Conservation (phyloP, 1,284 basidiomycete species). For the Heterobasidion occidentale region DNA sequence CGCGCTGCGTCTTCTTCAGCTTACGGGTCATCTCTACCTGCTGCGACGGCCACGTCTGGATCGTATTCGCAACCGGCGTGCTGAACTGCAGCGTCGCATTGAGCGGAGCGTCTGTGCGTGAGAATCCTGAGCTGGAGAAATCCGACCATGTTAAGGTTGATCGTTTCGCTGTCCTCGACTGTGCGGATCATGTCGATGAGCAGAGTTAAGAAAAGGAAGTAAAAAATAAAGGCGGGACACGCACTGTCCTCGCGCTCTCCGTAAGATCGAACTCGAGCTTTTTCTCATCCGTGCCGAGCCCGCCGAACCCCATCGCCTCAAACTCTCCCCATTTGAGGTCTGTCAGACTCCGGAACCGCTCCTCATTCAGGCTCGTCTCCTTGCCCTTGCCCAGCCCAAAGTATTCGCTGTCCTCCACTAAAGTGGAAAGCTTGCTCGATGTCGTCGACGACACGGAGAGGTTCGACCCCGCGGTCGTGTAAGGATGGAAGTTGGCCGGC, state of each 20-base stretch:
- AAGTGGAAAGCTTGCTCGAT: slow-evolving; percentile 21
- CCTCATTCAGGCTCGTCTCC: slow-evolving; percentile 37
- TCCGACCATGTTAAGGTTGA: slow-evolving; percentile 81
- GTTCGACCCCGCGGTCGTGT: slow-evolving; percentile 21
- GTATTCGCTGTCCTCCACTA: slow-evolving; percentile 23
- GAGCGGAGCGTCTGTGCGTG: slow-evolving; percentile 65
- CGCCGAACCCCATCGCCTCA: slow-evolving; percentile 72
- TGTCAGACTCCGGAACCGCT: slow-evolving; percentile 71
- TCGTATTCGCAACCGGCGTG: slow-evolving; percentile 54
- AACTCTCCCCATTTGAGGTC: slow-evolving; percentile 88
- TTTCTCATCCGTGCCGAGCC: slow-evolving; percentile 42
- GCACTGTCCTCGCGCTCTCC: slow-evolving; percentile 73
- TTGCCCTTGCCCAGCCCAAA: slow-evolving; percentile 14
- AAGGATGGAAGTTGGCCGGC: slow-evolving; percentile 48
- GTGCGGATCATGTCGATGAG: background rate
- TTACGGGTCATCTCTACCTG: slow-evolving; percentile 68
- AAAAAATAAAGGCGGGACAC: slow-evolving; percentile 18
- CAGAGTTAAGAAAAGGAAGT: background rate
- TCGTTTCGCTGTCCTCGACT: slow-evolving; percentile 69
- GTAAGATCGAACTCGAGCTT: slow-evolving; percentile 83
- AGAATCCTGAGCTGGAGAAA: slow-evolving; percentile 76
- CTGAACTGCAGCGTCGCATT: slow-evolving; percentile 78
- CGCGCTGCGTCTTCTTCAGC: slow-evolving; percentile 76
- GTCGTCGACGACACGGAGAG: slow-evolving; percentile 15
- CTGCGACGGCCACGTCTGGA: slow-evolving; percentile 66